Evolutionary conservation across 345 rosid species (phyloP).

Genomic region (Gossypium anomalum): DNA sequence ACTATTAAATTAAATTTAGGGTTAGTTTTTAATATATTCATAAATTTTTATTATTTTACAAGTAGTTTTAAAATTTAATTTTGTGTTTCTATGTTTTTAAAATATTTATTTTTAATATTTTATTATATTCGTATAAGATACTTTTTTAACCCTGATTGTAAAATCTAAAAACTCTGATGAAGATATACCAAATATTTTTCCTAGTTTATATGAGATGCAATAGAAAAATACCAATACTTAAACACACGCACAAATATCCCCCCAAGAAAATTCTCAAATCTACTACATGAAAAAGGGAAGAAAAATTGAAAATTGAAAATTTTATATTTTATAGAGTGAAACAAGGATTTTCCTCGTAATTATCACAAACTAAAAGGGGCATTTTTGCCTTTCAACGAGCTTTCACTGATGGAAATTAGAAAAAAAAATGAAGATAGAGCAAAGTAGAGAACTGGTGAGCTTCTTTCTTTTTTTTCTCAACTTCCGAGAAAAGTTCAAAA

Average conservation of each 20-base stretch:
- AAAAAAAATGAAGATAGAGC: not conserved
- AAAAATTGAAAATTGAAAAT: no score
- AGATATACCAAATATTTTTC: no score
- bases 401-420: not conserved
- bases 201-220: no score
- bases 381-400: not conserved
- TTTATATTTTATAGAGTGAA: not conserved
- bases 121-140: no score
- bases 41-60: no score
- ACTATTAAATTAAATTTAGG: no score
- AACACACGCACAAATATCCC: no score
- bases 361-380: not conserved
- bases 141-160: fast-evolving
- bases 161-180: fast-evolving
- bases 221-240: no score
- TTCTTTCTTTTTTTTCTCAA: not conserved
- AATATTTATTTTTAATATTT: no score
- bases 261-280: not conserved
- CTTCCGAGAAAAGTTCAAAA: not conserved
- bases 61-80: no score
- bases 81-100: no score
- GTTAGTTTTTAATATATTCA: no score
- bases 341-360: not conserved
- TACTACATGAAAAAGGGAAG: not conserved
- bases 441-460: not conserved